phyloP scores from a whole-genome alignment of 768 basidiomycete genomes.

The Infundibulicybe gibba region DNA sequence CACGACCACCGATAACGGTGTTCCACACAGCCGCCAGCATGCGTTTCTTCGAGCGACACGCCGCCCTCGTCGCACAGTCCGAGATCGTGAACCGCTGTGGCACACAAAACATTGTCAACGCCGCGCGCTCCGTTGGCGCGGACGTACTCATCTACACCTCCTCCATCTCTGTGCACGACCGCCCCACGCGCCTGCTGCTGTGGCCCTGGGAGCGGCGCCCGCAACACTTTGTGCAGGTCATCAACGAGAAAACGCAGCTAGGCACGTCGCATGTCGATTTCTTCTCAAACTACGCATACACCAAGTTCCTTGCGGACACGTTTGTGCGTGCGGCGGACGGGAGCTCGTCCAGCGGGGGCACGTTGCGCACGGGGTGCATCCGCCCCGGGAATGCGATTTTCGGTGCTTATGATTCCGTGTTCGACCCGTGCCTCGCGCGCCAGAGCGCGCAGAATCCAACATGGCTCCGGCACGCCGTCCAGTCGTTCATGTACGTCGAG shows the following conservation, averaged over 20 bases:
- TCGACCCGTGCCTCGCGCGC: constrained; percentile 35
- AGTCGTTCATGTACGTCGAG: constrained; percentile 72
- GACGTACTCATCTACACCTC: constrained; percentile 67
- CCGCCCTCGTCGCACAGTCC: constrained; percentile 48
- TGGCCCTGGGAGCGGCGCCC: constrained; percentile 76
- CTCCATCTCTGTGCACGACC: constrained; percentile 61
- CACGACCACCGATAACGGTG: constrained; percentile 46
- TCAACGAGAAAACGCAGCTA: constrained; percentile 55
- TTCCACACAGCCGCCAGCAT: constrained; percentile 80
- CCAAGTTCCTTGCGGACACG: constrained; percentile 57
- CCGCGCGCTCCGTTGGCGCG: constrained; percentile 52
- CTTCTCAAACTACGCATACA: constrained; percentile 75
- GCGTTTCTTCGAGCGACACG: constrained; percentile 69
- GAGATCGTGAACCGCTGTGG: constrained; percentile 63
- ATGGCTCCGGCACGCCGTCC: constrained; percentile 55
- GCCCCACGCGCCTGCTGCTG: constrained; percentile 55
- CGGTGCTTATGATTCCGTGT: constrained; percentile 43
- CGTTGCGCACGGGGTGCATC: constrained; percentile 66
- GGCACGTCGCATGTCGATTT: constrained; percentile 57
- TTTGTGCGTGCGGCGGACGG: constrained; percentile 35
- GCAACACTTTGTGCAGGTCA: constrained; percentile 52
- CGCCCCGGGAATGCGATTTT: constrained; percentile 79
- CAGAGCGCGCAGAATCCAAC: constrained; percentile 45
- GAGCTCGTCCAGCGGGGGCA: constrained; percentile 18
- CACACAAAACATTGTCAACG: constrained; percentile 62